Conservation (phyloP, 2,329 filamentous ascomycete species). For the Hymenoscyphus scutula region DNA sequence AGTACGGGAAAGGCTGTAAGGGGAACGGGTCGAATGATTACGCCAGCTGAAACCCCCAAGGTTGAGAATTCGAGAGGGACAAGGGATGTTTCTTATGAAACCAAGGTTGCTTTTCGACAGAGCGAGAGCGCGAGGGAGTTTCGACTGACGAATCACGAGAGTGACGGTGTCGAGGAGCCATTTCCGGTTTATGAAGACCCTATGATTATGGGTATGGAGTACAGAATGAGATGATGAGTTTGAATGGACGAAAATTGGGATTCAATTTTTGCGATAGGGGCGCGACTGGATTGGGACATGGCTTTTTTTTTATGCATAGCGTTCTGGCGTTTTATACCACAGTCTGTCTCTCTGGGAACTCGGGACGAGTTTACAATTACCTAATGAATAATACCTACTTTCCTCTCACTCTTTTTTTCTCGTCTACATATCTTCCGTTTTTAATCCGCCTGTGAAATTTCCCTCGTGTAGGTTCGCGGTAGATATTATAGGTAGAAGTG, state of each 20-base stretch:
- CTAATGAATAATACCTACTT: neutral
- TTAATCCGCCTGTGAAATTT: too few relatives aligned
- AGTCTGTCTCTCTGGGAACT: neutral
- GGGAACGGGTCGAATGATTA: neutral
- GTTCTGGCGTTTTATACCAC: constrained; percentile 3
- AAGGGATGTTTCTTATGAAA: constrained; percentile 1
- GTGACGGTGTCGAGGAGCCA: neutral
- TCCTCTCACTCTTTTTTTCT: too few relatives aligned
- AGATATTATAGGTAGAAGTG: too few relatives aligned
- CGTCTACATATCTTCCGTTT: too few relatives aligned
- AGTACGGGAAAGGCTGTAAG: constrained; percentile 7
- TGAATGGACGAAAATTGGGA: neutral
- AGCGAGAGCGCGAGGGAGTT: neutral
- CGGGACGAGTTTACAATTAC: too few relatives aligned
- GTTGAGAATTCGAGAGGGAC: neutral
- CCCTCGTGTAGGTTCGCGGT: too few relatives aligned
- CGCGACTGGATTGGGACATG: neutral
- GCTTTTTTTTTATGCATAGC: neutral
- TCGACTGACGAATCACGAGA: too few relatives aligned
- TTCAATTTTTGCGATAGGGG: neutral
- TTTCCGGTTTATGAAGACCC: constrained; percentile 3
- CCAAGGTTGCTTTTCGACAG: neutral
- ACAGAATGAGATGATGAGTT: neutral
- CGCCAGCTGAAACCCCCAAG: constrained; percentile 4
- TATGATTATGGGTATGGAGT: constrained; percentile 2